These are phyloP conservation scores for Linum usitatissimum DNA, from an alignment of 345 rosid species.

Conservation along the genomic window DNA sequence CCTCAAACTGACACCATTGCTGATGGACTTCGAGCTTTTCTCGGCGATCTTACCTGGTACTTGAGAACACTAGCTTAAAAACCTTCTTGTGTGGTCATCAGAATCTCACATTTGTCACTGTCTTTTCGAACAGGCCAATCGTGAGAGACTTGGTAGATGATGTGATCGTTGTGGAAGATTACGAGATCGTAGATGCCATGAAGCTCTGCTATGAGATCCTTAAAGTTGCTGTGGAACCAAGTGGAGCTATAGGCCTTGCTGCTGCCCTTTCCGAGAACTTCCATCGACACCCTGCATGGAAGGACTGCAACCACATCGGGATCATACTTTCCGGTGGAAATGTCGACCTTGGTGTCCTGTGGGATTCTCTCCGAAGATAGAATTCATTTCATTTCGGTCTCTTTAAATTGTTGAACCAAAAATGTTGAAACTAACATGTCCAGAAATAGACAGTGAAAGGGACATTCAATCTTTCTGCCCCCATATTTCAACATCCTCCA, in stretches of 20 bases:
- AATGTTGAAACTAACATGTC: not conserved
- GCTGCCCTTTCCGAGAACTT: constrained; percentile 63
- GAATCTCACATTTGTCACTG: constrained; percentile 2
- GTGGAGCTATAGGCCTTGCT: constrained; percentile 93
- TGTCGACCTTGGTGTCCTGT: constrained; percentile 60
- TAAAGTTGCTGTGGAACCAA: constrained; percentile 79
- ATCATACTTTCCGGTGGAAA: constrained; percentile 76
- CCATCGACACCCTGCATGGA: constrained; percentile 41
- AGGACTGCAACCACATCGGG: constrained; percentile 47
- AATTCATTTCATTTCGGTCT: not conserved
- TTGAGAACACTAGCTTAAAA: not conserved
- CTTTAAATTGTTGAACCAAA: not conserved
- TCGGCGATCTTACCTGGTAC: constrained; percentile 80
- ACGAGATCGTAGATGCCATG: constrained; percentile 69
- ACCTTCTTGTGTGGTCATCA: not conserved
- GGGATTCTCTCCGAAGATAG: constrained; percentile 44
- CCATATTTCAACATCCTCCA: not conserved
- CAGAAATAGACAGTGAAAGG: not conserved
- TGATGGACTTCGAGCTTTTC: constrained; percentile 82
- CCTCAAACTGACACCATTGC: constrained; percentile 60
- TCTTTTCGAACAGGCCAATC: constrained; percentile 44
- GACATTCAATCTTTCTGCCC: not conserved
- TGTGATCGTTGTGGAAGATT: constrained; percentile 54
- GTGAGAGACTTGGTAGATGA: constrained; percentile 74
- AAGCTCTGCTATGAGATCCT: constrained; percentile 72